Evolutionary conservation across 2,329 filamentous ascomycete genomes (phyloP).

Genomic region (Colletotrichum endophyticum): DNA sequence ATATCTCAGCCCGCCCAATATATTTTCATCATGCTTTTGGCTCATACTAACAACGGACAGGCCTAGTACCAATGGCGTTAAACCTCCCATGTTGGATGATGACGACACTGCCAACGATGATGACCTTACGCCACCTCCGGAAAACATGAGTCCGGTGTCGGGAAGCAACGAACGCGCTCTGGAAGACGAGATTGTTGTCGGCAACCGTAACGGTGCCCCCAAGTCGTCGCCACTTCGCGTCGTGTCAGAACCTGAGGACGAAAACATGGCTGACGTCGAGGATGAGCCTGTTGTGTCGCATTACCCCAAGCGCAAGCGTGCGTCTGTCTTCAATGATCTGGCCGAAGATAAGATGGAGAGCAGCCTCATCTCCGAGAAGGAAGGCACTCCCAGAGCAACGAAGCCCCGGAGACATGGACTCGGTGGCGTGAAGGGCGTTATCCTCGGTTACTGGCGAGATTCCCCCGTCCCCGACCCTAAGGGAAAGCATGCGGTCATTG

Average conservation of each 20-base stretch:
- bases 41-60: slow-evolving; percentile 8
- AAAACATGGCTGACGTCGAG: slow-evolving; percentile 46
- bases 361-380: slow-evolving; percentile 33
- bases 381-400: slow-evolving; percentile 9
- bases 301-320: slow-evolving; percentile 62
- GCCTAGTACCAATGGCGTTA: slow-evolving; percentile 22
- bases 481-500: slow-evolving; percentile 63
- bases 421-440: slow-evolving; percentile 47
- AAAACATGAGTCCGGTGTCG: slow-evolving; percentile 43
- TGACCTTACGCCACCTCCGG: slow-evolving; percentile 50
- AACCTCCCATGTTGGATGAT: slow-evolving; percentile 31
- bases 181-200: slow-evolving; percentile 60
- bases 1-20: not conserved
- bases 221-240: slow-evolving; percentile 39
- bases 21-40: not conserved
- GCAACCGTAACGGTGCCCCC: slow-evolving; percentile 41
- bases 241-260: slow-evolving; percentile 46
- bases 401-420: slow-evolving; percentile 22
- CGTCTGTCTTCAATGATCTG: slow-evolving; percentile 48
- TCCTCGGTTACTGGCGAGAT: slow-evolving; percentile 66
- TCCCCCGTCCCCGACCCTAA: slow-evolving; percentile 53
- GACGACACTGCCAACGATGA: slow-evolving; percentile 40
- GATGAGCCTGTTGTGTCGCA: slow-evolving; percentile 43
- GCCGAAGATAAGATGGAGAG: slow-evolving; percentile 52
- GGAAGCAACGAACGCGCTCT: slow-evolving; percentile 44